A percentile compares a stretch with the other conserved stretches of the same genome.
phyloP scores from a whole-genome alignment of 192 early-diverging fungal genomes.

The Coemansia sp. region DNA sequence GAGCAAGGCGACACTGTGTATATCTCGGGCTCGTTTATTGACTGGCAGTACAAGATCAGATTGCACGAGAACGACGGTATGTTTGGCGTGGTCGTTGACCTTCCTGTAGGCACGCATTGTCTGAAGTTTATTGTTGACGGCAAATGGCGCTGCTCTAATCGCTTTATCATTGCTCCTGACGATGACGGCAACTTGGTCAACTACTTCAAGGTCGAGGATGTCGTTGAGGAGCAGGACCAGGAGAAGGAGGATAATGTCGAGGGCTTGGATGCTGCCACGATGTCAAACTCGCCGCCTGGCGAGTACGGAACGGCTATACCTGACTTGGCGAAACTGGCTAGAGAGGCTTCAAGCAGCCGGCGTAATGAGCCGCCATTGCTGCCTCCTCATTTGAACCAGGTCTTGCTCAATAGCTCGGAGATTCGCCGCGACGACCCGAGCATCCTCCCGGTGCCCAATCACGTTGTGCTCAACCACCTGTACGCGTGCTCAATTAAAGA shows the following conservation, averaged over 20 bases:
- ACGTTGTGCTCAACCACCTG: slow-evolving; percentile 93
- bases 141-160: too few relatives aligned
- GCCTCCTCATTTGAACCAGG: slow-evolving; percentile 92
- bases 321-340: slow-evolving; percentile 42
- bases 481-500: slow-evolving; percentile 96
- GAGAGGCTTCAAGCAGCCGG: slow-evolving; percentile 37
- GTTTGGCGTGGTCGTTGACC: too few relatives aligned
- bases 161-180: too few relatives aligned
- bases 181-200: too few relatives aligned
- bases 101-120: too few relatives aligned
- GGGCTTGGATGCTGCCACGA: slow-evolving; percentile 47
- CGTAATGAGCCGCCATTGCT: slow-evolving; percentile 79
- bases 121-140: too few relatives aligned
- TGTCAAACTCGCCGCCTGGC: slow-evolving; percentile 66
- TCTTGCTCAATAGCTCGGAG: slow-evolving; percentile 79
- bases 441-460: slow-evolving; percentile 86
- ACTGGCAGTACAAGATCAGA: too few relatives aligned
- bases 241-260: slow-evolving; percentile 57
- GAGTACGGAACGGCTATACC: slow-evolving; percentile 67
- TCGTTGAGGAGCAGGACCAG: slow-evolving; percentile 41
- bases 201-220: slow-evolving; percentile 85
- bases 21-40: too few relatives aligned
- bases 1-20: too few relatives aligned
- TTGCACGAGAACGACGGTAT: too few relatives aligned
- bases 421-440: slow-evolving; percentile 78